A percentile compares a stretch with the other conserved stretches of the same genome.
These are phyloP conservation scores for Tillandsia leiboldiana DNA, from an alignment of 176 grass and related monocot genomes.

Conservation along the genomic window DNA sequence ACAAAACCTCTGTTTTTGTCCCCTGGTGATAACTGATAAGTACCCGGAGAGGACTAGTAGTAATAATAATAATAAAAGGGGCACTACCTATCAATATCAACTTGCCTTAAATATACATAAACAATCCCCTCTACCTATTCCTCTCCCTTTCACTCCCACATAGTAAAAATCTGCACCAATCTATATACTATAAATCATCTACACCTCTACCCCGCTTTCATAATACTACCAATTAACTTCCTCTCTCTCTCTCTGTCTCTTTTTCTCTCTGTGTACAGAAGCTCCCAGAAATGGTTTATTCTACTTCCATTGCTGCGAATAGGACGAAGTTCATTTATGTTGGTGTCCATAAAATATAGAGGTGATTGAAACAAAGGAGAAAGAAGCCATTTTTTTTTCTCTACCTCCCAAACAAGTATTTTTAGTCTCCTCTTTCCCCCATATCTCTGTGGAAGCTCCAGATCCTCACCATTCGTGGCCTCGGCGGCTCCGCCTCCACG, in stretches of 20 bases:
- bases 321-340: conserved; percentile 18
- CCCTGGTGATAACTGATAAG: conserved; percentile 16
- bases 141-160: neutral
- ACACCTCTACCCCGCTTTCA: conserved; percentile 6
- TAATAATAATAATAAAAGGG: conserved; percentile 23
- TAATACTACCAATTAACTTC: conserved; percentile 15
- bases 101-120: neutral
- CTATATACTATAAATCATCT: neutral
- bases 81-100: conserved; percentile 42
- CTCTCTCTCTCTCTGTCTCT: conserved; percentile 1
- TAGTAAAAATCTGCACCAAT: conserved; percentile 15
- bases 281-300: neutral
- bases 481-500: neutral
- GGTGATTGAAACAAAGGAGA: neutral
- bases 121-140: conserved; percentile 23
- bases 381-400: conserved; percentile 10
- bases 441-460: neutral
- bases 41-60: neutral
- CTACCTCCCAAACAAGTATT: neutral
- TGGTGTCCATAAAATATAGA: conserved; percentile 3
- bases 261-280: neutral
- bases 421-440: neutral
- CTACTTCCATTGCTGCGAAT: conserved; percentile 21
- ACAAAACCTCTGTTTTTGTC: conserved; percentile 11
- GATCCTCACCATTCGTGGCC: conserved; percentile 18